Evolutionary conservation across 176 grass and related monocot species (phyloP).

Genomic region (Dendrocalamus sinicus): DNA sequence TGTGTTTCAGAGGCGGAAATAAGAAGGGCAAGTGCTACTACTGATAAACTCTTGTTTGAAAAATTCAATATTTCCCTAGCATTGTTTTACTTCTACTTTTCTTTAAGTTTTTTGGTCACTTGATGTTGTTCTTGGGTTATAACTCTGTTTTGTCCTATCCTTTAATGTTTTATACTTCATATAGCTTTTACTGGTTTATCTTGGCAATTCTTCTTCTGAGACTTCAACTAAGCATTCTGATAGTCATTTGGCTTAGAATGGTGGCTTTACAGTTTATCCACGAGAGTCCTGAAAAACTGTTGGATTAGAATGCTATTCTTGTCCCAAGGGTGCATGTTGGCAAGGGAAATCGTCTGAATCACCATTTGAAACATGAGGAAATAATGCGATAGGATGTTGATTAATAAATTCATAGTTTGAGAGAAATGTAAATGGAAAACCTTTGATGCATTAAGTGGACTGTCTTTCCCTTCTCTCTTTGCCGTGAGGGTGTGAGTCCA

Average conservation of each 20-base stretch:
- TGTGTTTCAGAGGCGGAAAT: constrained; percentile 84
- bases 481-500: background rate
- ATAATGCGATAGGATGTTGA: background rate
- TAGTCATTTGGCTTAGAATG: background rate
- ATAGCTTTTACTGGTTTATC: background rate
- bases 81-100: background rate
- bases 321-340: background rate
- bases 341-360: background rate
- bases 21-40: constrained; percentile 56
- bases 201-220: background rate
- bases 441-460: constrained; percentile 15
- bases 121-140: background rate
- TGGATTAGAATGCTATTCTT: background rate
- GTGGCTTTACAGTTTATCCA: background rate
- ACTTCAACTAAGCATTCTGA: background rate
- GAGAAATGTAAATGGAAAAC: background rate
- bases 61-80: background rate
- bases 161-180: background rate
- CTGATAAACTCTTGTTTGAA: background rate
- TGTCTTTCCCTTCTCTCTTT: background rate
- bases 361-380: background rate
- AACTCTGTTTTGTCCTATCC: background rate
- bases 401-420: background rate
- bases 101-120: background rate
- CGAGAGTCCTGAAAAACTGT: background rate